Conservation (phyloP, 768 basidiomycete species). For the Rubroboletus satanas region DNA sequence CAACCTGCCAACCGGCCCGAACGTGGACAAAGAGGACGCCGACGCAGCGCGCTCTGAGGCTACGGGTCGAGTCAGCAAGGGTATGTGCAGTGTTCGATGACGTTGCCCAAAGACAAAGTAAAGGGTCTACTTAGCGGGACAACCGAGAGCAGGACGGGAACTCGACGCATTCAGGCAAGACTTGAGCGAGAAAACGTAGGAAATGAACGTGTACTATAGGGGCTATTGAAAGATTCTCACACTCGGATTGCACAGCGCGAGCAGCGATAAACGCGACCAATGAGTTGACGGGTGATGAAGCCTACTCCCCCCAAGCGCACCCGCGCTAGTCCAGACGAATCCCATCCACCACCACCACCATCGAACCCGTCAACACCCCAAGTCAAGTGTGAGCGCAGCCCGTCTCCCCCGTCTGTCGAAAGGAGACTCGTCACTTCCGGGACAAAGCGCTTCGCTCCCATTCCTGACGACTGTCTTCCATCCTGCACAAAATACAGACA, state of each 20-base stretch:
- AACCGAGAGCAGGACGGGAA: conserved; percentile 12
- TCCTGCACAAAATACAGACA: conserved; percentile 16
- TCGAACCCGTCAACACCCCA: neutral
- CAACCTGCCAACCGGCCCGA: neutral
- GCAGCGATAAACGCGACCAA: no score
- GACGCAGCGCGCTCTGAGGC: neutral
- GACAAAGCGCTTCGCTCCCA: conserved; percentile 26
- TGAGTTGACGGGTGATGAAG: no score
- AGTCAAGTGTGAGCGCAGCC: conserved; percentile 22
- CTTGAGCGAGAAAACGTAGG: neutral
- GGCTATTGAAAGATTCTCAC: conserved; percentile 5
- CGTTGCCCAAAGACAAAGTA: conserved; percentile 15
- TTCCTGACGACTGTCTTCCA: conserved; percentile 25
- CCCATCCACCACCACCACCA: neutral
- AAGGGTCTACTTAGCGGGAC: conserved; percentile 18
- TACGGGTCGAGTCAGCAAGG: neutral
- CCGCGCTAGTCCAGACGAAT: neutral
- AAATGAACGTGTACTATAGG: neutral
- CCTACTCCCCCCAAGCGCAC: conserved; percentile 25
- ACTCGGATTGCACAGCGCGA: neutral
- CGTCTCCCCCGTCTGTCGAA: conserved; percentile 8
- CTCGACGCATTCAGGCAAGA: neutral
- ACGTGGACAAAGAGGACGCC: neutral
- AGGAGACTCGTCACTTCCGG: conserved; percentile 25
- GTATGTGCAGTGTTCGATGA: neutral